Evolutionary conservation across 2,329 filamentous ascomycete species (phyloP).

Genomic region (Beauveria rudraprayagi): DNA sequence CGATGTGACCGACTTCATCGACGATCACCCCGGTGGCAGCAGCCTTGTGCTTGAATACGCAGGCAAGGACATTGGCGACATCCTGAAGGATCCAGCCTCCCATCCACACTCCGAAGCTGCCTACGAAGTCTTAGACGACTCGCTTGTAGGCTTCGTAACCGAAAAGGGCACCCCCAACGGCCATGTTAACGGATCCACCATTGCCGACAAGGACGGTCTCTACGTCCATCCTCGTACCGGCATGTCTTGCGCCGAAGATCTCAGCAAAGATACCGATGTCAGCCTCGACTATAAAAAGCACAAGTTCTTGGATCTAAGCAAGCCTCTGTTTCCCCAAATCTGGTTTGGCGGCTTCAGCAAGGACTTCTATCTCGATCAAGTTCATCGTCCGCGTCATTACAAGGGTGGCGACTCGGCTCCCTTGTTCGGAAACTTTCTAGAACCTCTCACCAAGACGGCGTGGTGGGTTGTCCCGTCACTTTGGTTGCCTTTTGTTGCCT

Average conservation of each 20-base stretch:
- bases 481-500: conserved; percentile 76
- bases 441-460: conserved; percentile 88
- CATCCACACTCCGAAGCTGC: conserved; percentile 84
- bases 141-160: conserved; percentile 71
- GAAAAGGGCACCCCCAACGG: conserved; percentile 39
- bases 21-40: conserved; percentile 83
- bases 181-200: conserved; percentile 22
- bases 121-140: conserved; percentile 92
- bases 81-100: conserved; percentile 74
- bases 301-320: conserved; percentile 87
- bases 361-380: conserved; percentile 93
- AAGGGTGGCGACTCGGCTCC: conserved; percentile 87
- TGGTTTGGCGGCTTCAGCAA: conserved; percentile 85
- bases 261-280: conserved; percentile 77
- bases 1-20: conserved; percentile 86
- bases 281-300: conserved; percentile 72
- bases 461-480: conserved; percentile 84
- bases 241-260: conserved; percentile 81
- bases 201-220: conserved; percentile 20
- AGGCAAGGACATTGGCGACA: conserved; percentile 75
- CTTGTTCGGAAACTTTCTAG: conserved; percentile 95
- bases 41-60: conserved; percentile 85
- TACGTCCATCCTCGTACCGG: conserved; percentile 61
- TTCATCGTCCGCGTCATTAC: conserved; percentile 93
- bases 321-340: conserved; percentile 78